Percentiles rank a stretch among this genome's conserved stretches.
Evolutionary conservation across 176 grass and related monocot species (phyloP).

Genomic region (Aegilops speltoides): DNA sequence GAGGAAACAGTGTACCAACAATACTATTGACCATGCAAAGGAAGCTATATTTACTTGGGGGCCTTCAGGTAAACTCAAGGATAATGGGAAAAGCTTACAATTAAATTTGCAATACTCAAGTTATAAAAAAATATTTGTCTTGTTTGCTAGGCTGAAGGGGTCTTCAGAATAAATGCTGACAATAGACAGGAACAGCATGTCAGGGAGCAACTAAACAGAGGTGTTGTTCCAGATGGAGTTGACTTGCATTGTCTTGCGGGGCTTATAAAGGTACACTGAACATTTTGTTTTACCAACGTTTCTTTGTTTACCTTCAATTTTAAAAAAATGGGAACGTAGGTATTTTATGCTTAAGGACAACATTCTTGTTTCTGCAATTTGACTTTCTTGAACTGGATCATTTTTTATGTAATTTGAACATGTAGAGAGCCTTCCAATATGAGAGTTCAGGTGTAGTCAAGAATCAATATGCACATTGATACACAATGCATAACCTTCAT

Average conservation of each 20-base stretch:
- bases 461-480: background rate
- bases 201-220: slow-evolving; percentile 79
- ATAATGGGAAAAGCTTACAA: background rate
- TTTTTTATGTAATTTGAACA: background rate
- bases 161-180: slow-evolving; percentile 97
- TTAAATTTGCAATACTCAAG: background rate
- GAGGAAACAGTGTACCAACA: slow-evolving; percentile 91
- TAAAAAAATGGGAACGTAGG: background rate
- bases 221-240: slow-evolving; percentile 77
- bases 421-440: background rate
- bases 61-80: slow-evolving; percentile 66
- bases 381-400: background rate
- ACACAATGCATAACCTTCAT: background rate
- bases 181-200: slow-evolving; percentile 84
- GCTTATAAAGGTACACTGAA: slow-evolving; percentile 74
- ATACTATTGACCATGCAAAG: slow-evolving; percentile 88
- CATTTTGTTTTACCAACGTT: background rate
- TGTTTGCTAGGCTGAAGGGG: slow-evolving; percentile 78
- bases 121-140: slow-evolving; percentile 26
- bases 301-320: background rate
- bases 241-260: slow-evolving; percentile 86
- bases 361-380: background rate
- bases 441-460: background rate
- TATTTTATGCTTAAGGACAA: background rate
- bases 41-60: slow-evolving; percentile 74